Evolutionary conservation across 148 eudicot genomes (phyloP).

Genomic region (Diospyros kaki): DNA sequence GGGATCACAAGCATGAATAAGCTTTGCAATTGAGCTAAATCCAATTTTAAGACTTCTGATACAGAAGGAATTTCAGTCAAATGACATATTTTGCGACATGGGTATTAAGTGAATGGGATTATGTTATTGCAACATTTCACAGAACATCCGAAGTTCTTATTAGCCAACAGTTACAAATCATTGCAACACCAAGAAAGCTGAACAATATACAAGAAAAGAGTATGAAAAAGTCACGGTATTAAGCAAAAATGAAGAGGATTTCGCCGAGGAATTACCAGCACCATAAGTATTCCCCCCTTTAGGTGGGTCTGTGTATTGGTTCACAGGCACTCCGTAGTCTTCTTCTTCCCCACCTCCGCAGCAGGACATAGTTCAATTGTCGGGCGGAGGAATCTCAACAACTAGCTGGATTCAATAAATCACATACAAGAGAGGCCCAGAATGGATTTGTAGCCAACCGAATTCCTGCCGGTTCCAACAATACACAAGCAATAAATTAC

Average conservation of each 20-base stretch:
- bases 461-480: constrained; percentile 8
- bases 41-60: background rate
- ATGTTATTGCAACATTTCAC: no score
- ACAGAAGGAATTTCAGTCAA: background rate
- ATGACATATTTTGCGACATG: background rate
- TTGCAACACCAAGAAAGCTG: background rate
- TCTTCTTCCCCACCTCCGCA: constrained; percentile 73
- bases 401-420: background rate
- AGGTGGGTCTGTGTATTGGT: constrained; percentile 50
- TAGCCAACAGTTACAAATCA: background rate
- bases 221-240: background rate
- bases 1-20: background rate
- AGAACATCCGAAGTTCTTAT: background rate
- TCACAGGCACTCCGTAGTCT: constrained; percentile 41
- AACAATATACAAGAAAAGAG: no score
- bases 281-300: constrained; percentile 41
- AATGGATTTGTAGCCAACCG: constrained; percentile 8
- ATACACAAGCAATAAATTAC: background rate
- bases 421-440: constrained; percentile 1
- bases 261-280: constrained; percentile 29
- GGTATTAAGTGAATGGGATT: no score
- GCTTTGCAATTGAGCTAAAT: background rate
- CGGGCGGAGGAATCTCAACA: constrained; percentile 23
- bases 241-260: background rate
- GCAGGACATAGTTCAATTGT: constrained; percentile 55